Evolutionary conservation across 1,284 basidiomycete genomes (phyloP), one percentile per base, ranked within the genome.

Genomic region (Cutaneotrichosporon mucoides): DNA sequence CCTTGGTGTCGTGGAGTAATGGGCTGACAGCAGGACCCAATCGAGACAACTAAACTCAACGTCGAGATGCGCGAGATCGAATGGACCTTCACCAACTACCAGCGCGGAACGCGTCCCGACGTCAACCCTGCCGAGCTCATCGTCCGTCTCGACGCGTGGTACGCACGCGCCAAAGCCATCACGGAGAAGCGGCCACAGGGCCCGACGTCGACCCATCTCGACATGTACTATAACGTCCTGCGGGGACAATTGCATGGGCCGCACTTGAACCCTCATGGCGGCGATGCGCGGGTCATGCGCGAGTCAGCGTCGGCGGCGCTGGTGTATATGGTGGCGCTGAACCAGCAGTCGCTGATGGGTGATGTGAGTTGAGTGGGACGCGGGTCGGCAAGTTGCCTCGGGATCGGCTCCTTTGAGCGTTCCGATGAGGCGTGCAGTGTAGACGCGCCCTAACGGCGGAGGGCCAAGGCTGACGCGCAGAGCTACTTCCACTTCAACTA

Each of bases 171-270:
- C 4, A 24, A 48, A 33, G 49, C 13, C 45, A 37, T 12, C 44
- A 24, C 33, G 37, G 38, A 6, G 24, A 38, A 38, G 38, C 36
- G 15, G 5, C 24, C n/a, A 33, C 44, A 16, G 24, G 37, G 33
- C 10, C 35, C 38, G 38, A 53, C 13, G 10, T 6, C 13, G n/a
- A 48, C 45, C 44, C 45, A 47, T 44, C 53, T 60, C 15, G 59
- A 60, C 54, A 55, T 56, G 34, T 60, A 60, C 51, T 60, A 56
- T 40, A 49, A 60, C 50, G 36, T 50, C 7, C 42, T 56, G 13
- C 49, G 48, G 4, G 55, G 54, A 6, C 51, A 43, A 43, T 34
- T 60, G 45, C 55, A 56, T 38, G 54, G 59, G 3, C 59, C 59
- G 46, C 46, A 36, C 34, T 33, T 48, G 24, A 13, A 48, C 34